Conservation (phyloP, 495 filamentous ascomycete species). For the Xylaria flabelliformis region DNA sequence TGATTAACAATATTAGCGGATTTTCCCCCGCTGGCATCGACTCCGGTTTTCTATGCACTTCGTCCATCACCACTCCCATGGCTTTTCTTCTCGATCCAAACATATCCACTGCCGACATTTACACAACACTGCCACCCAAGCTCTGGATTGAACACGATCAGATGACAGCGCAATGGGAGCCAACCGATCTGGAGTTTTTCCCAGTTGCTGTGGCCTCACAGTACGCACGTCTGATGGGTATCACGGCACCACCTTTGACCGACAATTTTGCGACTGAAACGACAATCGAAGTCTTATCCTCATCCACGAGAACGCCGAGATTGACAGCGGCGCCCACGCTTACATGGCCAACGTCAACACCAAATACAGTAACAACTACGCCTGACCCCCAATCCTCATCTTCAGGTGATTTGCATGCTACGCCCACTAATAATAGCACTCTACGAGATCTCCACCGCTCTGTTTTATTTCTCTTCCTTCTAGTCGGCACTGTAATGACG, state of each 20-base stretch:
- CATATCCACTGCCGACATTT: conserved; percentile 35
- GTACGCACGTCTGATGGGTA: conserved; percentile 34
- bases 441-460: not conserved
- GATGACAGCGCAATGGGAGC: conserved; percentile 36
- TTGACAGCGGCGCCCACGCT: not conserved
- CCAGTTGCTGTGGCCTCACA: conserved; percentile 26
- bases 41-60: conserved; percentile 31
- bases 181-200: conserved; percentile 29
- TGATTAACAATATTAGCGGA: conserved; percentile 25
- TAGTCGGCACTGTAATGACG: not conserved
- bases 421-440: not conserved
- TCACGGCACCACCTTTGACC: conserved; percentile 12
- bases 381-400: not conserved
- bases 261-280: not conserved
- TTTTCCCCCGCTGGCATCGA: conserved; percentile 28
- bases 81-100: conserved; percentile 35
- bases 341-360: not conserved
- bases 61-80: conserved; percentile 34
- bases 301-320: not conserved
- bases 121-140: conserved; percentile 34
- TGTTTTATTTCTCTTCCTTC: not conserved
- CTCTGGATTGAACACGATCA: conserved; percentile 35
- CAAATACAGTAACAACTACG: not conserved
- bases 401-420: not conserved
- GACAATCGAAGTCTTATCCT: not conserved